Evolutionary conservation across 305 asterid genomes (phyloP).

Genomic region (Fraxinus sp.): DNA sequence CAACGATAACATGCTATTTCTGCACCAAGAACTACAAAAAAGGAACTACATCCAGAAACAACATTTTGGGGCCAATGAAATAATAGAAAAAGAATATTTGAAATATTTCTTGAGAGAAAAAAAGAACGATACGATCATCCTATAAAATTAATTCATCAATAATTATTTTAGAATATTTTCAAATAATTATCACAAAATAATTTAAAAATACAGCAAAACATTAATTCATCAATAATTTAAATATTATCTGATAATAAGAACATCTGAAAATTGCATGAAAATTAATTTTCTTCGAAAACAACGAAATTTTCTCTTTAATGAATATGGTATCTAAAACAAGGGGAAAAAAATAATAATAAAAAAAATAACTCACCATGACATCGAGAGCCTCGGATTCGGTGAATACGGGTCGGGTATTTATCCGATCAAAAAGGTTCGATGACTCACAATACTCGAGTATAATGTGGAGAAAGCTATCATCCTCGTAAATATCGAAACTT

Average conservation of each 20-base stretch:
- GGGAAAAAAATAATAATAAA: not conserved
- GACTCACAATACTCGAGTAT: slow-evolving; percentile 60
- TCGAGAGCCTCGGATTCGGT: slow-evolving; percentile 56
- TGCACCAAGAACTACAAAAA: not conserved
- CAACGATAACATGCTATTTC: not conserved
- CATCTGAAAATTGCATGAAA: not conserved
- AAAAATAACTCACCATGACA: slow-evolving; percentile 44
- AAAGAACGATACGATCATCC: not conserved
- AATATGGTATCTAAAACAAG: not conserved
- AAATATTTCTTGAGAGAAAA: not conserved
- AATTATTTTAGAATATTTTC: not conserved
- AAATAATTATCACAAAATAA: not conserved
- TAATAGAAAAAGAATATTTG: not conserved
- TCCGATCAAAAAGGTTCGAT: slow-evolving; percentile 52
- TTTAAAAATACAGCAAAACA: not conserved
- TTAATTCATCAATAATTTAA: not conserved
- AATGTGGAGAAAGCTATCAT: slow-evolving; percentile 51
- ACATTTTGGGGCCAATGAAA: not conserved
- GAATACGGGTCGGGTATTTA: slow-evolving; percentile 36
- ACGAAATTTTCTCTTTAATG: not conserved
- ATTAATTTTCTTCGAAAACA: not conserved
- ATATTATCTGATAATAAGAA: not conserved
- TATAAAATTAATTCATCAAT: no score
- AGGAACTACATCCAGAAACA: not conserved
- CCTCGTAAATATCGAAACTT: slow-evolving; percentile 60